Base-by-base conservation (phyloP, 2,329 filamentous ascomycete species). In the Pseudogymnoascus sp. region DNA sequence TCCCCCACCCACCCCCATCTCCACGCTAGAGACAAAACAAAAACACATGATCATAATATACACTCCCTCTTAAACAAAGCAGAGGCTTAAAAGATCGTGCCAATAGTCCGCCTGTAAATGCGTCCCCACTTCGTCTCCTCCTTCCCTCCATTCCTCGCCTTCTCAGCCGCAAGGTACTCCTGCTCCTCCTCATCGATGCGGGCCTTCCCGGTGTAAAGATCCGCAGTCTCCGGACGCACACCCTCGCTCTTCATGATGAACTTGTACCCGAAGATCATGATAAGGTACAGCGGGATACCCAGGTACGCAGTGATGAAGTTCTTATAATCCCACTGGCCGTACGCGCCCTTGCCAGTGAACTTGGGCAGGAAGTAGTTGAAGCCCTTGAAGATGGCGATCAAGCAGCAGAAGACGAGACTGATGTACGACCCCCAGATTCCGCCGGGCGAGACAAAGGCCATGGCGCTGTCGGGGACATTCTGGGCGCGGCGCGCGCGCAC, bases 381-480 rank as follows among this genome's bases (percentile, higher is more conserved):
- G 80, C 91, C 93, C 82, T 95, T 96, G 71, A 90, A 93, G 61
- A 96, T 72, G 1, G 88, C 83, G 66, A 95, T 89, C 36, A 95
- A 72, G 71, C 82, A 80, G 76, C 88, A 91, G 76, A 91, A 86
- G 71, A 80, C 77, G 1, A 95, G 80, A 0, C 88, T 88, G 65
- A 79, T 77, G 71, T 85, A 85, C 0, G 87, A 91, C 10, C 90
- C 91, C 66, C 74, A 82, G 39, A 85, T 76, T n/a, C 90, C 89
- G 14, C 93, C 80, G 0, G 90, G 90, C 0, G 90, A 87, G 14
- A 80, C 80, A 73, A 87, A 92, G 0, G 85, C 82, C 65, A 89
- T 77, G 47, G 77, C 75, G 11, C 77, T 75, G 71, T 86, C 73
- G 10, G 81, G 75, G 12, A 90, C 77, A 62, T 79, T 77, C 70